Base-by-base conservation (phyloP, 1,284 basidiomycete genomes). In the Puccinia novopanici region DNA sequence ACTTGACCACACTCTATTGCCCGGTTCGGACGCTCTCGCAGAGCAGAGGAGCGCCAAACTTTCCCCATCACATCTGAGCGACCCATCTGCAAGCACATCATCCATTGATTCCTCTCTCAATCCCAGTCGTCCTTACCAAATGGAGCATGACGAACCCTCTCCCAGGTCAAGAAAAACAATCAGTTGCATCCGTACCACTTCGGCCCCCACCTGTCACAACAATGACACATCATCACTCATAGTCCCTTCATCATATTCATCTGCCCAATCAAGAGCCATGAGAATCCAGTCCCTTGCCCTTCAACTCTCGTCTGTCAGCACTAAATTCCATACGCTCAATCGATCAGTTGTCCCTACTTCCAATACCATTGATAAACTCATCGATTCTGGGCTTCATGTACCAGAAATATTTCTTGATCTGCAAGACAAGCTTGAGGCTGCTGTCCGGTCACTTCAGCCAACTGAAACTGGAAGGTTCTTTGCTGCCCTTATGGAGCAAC, bases 331-430 rank as follows among this genome's bases (percentile, higher is more conserved):
- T 40, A 59, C 77, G 17, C 67, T 79, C 27, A 72, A 57, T 72
- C 77, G 77, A 37, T 57, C 67, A 17, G 27, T 72, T 34, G 27
- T 72, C 10, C 77, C 68, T 30, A 79, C 77, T 30, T 79, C 77
- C 15, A 50, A 54, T 22, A 79, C 67, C n/a, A 71, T 79, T 30
- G 77, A 79, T 27, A 59, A 67, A 48, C 55, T 79, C 9, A 71
- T 79, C 42, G 77, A 79, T 30, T 72, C 68, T 27, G 67, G 68
- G 42, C 52, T 72, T 42, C 75, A 78, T 70, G 48, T 79, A 40
- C 77, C 77, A 27, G 77, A 79, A 50, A 55, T 70, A 24, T 79
- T 79, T 37, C 65, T 79, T 30, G 77, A 79, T 72, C 52, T 71
- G 13, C 77, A 79, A 63, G 77, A 79, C 22, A 55, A 55, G 37